These are phyloP conservation scores for Curvularia eragrostidis DNA, from an alignment of 2,329 filamentous ascomycete species.

Conservation along the genomic window DNA sequence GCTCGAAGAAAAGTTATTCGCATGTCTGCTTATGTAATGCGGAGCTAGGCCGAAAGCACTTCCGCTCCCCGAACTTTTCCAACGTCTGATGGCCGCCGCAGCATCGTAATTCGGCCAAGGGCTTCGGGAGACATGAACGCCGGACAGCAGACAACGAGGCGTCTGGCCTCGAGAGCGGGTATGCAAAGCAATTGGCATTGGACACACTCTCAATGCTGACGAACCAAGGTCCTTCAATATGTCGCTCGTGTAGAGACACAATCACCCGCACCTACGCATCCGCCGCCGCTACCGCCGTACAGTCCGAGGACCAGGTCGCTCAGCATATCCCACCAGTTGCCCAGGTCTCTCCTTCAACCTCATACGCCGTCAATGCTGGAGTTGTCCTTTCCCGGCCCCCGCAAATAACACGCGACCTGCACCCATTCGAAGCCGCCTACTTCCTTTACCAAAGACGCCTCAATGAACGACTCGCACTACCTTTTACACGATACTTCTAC, in stretches of 20 bases:
- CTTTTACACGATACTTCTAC: conserved; percentile 92
- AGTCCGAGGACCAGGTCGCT: conserved; percentile 37
- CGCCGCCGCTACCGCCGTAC: conserved; percentile 47
- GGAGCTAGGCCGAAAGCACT: conserved; percentile 37
- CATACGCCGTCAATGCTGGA: conserved; percentile 63
- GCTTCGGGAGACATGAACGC: conserved; percentile 49
- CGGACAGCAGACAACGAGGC: conserved; percentile 54
- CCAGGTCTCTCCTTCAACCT: conserved; percentile 50
- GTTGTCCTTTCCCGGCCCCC: conserved; percentile 89
- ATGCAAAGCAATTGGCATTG: conserved; percentile 14
- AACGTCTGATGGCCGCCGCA: conserved; percentile 17
- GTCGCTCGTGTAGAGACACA: conserved; percentile 54
- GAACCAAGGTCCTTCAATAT: conserved; percentile 52
- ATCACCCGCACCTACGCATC: conserved; percentile 48
- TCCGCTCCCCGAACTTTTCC: conserved; percentile 43
- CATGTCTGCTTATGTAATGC: conserved; percentile 23
- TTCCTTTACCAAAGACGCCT: conserved; percentile 97
- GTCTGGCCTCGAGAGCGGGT: conserved; percentile 52
- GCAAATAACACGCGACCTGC: conserved; percentile 81
- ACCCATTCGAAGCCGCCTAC: conserved; percentile 88
- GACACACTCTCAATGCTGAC: conserved; percentile 27
- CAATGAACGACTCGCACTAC: conserved; percentile 87
- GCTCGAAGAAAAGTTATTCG: conserved; percentile 29
- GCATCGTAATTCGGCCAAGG: conserved; percentile 17
- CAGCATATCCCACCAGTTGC: conserved; percentile 46